phyloP scores from a whole-genome alignment of 2,329 filamentous ascomycete genomes.

The Huntiella abstrusa region DNA sequence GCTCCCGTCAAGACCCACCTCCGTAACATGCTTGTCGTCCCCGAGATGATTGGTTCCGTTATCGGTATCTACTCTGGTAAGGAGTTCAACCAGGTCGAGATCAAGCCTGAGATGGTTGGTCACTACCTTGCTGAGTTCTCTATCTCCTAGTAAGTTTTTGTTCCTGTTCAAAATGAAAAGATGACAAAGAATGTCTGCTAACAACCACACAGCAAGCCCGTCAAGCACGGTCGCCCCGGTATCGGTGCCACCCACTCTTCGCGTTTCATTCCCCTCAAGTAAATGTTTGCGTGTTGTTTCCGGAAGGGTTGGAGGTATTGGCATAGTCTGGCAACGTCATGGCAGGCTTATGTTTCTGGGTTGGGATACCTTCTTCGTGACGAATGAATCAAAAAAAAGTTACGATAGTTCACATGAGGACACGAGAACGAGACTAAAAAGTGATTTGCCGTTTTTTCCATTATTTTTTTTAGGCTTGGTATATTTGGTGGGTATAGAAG shows the following conservation, averaged over 20 bases:
- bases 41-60: slow-evolving; percentile 98
- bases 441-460: slow-evolving; percentile 8
- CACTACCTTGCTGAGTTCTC: slow-evolving; percentile 99
- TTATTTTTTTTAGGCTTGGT: neutral
- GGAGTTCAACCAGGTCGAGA: slow-evolving; percentile 99
- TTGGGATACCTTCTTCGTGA: slow-evolving; percentile 11
- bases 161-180: neutral
- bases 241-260: slow-evolving; percentile 99
- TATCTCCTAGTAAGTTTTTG: slow-evolving; percentile 81
- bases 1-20: slow-evolving; percentile 98
- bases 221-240: slow-evolving; percentile 99
- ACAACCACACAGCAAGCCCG: slow-evolving; percentile 63
- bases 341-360: slow-evolving; percentile 7
- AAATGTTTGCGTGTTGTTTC: slow-evolving; percentile 23
- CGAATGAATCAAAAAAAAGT: slow-evolving; percentile 12
- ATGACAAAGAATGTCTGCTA: slow-evolving; percentile 20
- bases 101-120: slow-evolving; percentile 99
- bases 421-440: slow-evolving; percentile 3
- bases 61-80: slow-evolving; percentile 99
- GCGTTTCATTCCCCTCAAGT: slow-evolving; percentile 99
- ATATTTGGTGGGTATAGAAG: no score
- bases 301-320: slow-evolving; percentile 26
- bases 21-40: slow-evolving; percentile 99
- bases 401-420: slow-evolving; percentile 10
- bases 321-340: slow-evolving; percentile 20